Evolutionary conservation across 495 filamentous ascomycete genomes (phyloP).

Genomic region (Oleoguttula mirabilis): DNA sequence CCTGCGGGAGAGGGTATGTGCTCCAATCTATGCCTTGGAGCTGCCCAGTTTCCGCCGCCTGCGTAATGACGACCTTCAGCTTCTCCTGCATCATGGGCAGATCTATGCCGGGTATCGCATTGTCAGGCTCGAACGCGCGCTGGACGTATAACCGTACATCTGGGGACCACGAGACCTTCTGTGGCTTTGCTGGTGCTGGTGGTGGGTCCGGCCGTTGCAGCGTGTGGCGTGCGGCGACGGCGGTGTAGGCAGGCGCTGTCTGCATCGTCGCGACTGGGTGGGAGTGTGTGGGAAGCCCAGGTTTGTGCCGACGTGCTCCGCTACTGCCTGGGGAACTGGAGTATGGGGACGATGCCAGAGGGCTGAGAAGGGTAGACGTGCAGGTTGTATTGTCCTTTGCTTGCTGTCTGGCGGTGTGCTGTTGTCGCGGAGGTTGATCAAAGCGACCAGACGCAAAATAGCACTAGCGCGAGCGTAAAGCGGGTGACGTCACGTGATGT

Average conservation of each 20-base stretch:
- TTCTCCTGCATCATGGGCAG: constrained; percentile 66
- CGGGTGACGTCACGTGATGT: too few species aligned
- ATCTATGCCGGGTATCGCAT: constrained; percentile 51
- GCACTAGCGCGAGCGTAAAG: too few species aligned
- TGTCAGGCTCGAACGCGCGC: constrained; percentile 63
- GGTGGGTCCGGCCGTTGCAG: constrained; percentile 24
- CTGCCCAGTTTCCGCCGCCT: constrained; percentile 55
- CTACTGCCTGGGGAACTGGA: too few species aligned
- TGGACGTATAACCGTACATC: constrained; percentile 73
- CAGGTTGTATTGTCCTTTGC: too few species aligned
- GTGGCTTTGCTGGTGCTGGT: constrained; percentile 22
- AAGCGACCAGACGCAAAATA: too few species aligned
- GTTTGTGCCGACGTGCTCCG: too few species aligned
- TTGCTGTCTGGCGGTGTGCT: too few species aligned
- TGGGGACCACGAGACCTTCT: constrained; percentile 62
- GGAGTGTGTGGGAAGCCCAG: background rate
- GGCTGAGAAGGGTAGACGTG: too few species aligned
- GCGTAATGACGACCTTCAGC: constrained; percentile 72
- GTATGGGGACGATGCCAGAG: too few species aligned
- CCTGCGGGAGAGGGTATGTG: constrained; percentile 70
- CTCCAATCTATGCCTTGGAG: constrained; percentile 73
- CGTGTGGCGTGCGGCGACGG: constrained; percentile 35
- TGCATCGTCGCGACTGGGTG: constrained; percentile 6
- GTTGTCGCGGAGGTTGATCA: too few species aligned
- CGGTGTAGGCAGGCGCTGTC: constrained; percentile 34